phyloP scores from a whole-genome alignment of 345 rosid species.

The Trapa bicornis region DNA sequence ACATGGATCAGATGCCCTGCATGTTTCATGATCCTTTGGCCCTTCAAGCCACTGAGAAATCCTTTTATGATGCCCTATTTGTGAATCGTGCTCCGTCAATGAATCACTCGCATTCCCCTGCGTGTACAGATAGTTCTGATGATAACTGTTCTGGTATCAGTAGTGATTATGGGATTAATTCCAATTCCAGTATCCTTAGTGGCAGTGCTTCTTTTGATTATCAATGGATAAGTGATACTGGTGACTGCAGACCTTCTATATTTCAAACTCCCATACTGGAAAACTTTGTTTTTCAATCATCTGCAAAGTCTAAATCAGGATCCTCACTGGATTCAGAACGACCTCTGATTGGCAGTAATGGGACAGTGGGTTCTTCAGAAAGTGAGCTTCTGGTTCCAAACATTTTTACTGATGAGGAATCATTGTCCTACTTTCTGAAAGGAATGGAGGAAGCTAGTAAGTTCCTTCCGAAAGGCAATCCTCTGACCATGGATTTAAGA shows the following conservation, averaged over 20 bases:
- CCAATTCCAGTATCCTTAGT: slow-evolving; percentile 12
- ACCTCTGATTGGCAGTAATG: neutral
- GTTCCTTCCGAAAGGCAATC: slow-evolving; percentile 26
- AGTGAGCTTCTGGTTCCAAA: slow-evolving; percentile 20
- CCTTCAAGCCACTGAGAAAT: slow-evolving; percentile 49
- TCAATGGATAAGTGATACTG: slow-evolving; percentile 6
- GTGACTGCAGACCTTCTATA: slow-evolving; percentile 9
- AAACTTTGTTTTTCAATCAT: slow-evolving; percentile 13
- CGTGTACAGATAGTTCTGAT: slow-evolving; percentile 17
- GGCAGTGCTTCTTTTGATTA: slow-evolving; percentile 13
- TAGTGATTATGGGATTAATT: slow-evolving; percentile 17
- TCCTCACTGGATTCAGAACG: slow-evolving; percentile 2
- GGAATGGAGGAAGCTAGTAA: slow-evolving; percentile 36
- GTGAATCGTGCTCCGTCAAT: slow-evolving; percentile 15
- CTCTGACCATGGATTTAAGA: slow-evolving; percentile 18
- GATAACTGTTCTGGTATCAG: slow-evolving; percentile 14
- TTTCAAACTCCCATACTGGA: slow-evolving; percentile 10
- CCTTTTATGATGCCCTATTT: slow-evolving; percentile 37
- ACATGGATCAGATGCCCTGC: slow-evolving; percentile 37
- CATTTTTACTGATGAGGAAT: slow-evolving; percentile 20
- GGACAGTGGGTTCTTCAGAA: neutral
- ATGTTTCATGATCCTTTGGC: slow-evolving; percentile 40
- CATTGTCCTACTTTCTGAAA: slow-evolving; percentile 24
- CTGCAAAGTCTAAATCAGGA: slow-evolving; percentile 5
- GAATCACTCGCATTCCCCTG: slow-evolving; percentile 12